Base-by-base conservation (phyloP, 208 protist genomes). In the Trypanosoma mega region DNA sequence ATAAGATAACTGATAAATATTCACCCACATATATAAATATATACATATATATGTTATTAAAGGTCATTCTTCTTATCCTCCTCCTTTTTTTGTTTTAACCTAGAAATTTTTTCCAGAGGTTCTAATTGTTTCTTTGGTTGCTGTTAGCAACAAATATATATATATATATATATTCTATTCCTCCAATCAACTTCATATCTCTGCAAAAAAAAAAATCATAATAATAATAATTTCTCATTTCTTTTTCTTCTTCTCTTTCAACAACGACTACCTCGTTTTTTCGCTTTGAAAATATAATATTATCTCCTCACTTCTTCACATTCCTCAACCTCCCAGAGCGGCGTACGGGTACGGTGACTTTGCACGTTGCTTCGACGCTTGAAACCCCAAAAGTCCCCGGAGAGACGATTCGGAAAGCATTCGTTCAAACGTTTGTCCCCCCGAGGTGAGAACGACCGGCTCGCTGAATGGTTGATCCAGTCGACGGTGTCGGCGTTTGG, bases 311-410 rank as follows among this genome's bases (percentile, higher is more conserved):
- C n/a, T n/a, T n/a, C n/a, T n/a, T n/a, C n/a, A n/a, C n/a, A n/a
- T n/a, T n/a, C n/a, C n/a, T n/a, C n/a, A n/a, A n/a, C n/a, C n/a
- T 33, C 26, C 47, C 21, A 36, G 33, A 26, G 48, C 47, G 16
- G 52, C 51, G 27, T 50, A 61, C 6, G 51, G 51, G 33, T 68
- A 60, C 1, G 63, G 63, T 23, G 63, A 60, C 43, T 60, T 60
- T 23, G 43, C 43, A n/a, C 63, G 49, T 7, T 45, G 31, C 26
- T 68, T 68, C 12, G 45, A 48, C 8, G 30, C 18, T 14, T 68
- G 63, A 26, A 52, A 68, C 20, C 48, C 47, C 2, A 68, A 20
- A 6, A 68, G 44, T 20, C 63, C 63, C 7, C 47, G 53, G 31
- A 68, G 5, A 0, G 63, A 62, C 0, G 52, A 49, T 6, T 59